Evolutionary conservation across 176 grass and related monocot species (phyloP).

Genomic region (Cenchrus purpureus): DNA sequence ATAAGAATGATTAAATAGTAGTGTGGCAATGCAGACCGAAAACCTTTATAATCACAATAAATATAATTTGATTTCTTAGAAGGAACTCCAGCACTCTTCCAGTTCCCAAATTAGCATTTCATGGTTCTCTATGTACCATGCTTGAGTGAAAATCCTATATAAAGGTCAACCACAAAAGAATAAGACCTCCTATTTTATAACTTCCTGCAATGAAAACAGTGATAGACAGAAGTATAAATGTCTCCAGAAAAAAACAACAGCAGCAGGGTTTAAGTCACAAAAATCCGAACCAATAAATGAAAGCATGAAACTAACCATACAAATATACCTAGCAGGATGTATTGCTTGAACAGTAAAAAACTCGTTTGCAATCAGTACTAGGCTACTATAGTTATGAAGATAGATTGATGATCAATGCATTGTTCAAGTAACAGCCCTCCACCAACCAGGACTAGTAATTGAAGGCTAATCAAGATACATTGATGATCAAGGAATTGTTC

Average conservation of each 20-base stretch:
- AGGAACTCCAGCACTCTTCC: background rate
- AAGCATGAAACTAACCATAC: background rate
- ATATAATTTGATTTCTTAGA: constrained; percentile 1
- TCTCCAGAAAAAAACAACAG: background rate
- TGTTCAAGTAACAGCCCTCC: background rate
- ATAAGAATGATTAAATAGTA: background rate
- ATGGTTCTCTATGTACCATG: background rate
- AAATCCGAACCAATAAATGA: background rate
- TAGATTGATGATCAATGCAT: background rate
- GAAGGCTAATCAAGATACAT: background rate
- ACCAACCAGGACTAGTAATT: background rate
- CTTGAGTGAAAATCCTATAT: too few species aligned
- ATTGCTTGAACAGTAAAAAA: background rate
- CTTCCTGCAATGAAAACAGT: background rate
- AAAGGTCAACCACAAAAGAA: background rate
- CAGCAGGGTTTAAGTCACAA: background rate
- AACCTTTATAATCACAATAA: background rate
- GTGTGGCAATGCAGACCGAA: background rate
- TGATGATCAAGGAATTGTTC: background rate
- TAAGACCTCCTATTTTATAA: background rate
- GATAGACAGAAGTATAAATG: background rate
- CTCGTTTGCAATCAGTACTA: background rate
- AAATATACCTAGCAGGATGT: background rate
- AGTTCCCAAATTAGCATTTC: constrained; percentile 1
- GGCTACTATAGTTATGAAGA: background rate